Conservation (phyloP, 192 early-diverging fungal genomes). For the Coemansia sp. region DNA sequence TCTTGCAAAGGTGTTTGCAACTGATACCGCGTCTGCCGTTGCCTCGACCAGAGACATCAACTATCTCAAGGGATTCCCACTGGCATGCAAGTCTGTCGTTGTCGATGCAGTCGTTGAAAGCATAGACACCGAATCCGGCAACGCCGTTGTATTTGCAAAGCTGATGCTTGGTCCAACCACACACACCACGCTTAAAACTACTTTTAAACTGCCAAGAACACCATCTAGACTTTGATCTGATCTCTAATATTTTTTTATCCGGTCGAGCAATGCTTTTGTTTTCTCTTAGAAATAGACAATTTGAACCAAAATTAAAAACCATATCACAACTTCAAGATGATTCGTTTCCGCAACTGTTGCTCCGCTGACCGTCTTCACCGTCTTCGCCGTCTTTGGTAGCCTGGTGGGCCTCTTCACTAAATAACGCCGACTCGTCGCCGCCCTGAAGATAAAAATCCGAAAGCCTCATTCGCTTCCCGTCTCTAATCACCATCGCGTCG, state of each 20-base stretch:
- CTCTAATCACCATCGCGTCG: constrained; percentile 33
- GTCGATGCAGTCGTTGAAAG: constrained; percentile 22
- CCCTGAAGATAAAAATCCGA: constrained; percentile 27
- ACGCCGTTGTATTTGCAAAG: constrained; percentile 13
- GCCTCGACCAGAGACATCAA: constrained; percentile 17
- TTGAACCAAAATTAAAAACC: background rate
- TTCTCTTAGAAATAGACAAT: background rate
- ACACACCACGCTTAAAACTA: constrained; percentile 29
- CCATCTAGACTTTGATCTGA: constrained; percentile 21
- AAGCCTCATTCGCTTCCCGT: constrained; percentile 36
- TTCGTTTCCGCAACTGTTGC: background rate
- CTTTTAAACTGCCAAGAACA: constrained; percentile 10
- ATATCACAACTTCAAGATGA: background rate
- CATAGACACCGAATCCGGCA: background rate
- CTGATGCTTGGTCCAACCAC: background rate
- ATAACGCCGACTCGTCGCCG: constrained; percentile 8
- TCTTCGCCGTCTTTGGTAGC: constrained; percentile 1
- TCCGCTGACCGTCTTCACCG: background rate
- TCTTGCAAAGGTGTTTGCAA: constrained; percentile 2
- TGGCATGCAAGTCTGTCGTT: constrained; percentile 9
- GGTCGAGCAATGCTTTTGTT: too few species aligned
- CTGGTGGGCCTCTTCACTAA: background rate
- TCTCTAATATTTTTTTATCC: too few species aligned
- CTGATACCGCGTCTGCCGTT: background rate
- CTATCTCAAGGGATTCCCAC: constrained; percentile 21